A percentile compares a stretch with the other conserved stretches of the same genome.
Conservation (phyloP, 2,329 filamentous ascomycete genomes). For the Ophidiomyces ophidiicola region DNA sequence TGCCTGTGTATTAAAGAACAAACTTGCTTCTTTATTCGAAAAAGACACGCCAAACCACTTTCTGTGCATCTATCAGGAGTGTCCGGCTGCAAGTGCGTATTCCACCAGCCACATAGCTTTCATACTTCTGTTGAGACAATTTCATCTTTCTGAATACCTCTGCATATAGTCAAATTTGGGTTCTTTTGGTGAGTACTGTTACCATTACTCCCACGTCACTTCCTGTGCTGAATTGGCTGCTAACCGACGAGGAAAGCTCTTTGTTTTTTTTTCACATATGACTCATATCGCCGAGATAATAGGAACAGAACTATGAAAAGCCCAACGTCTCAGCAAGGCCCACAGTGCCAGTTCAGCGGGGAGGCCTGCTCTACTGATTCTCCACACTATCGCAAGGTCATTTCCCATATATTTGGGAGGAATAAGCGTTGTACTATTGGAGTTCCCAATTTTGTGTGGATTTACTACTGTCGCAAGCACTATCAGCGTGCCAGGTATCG, state of each 20-base stretch:
- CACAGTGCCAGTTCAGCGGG: slow-evolving; percentile 17
- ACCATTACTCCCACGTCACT: no score
- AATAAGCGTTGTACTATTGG: slow-evolving; percentile 65
- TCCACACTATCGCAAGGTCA: slow-evolving; percentile 55
- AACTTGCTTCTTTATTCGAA: not conserved
- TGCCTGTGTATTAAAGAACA: not conserved
- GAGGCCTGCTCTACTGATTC: slow-evolving; percentile 19
- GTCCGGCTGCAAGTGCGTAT: no score
- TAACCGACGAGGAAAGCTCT: no score
- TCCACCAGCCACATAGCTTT: no score
- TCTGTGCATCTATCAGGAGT: no score
- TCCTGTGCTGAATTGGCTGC: no score
- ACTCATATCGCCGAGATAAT: not conserved
- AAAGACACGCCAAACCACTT: no score
- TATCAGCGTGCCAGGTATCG: slow-evolving; percentile 66
- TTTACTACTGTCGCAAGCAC: slow-evolving; percentile 67
- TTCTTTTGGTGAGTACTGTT: no score
- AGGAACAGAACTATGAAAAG: slow-evolving; percentile 1
- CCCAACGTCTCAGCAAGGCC: not conserved
- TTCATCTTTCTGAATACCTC: no score
- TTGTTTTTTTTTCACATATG: no score
- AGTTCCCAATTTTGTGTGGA: slow-evolving; percentile 59
- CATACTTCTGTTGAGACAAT: no score
- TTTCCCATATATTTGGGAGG: slow-evolving; percentile 70
- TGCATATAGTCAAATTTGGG: no score